Evolutionary conservation across 1,284 basidiomycete species (phyloP).

Genomic region (Amylostereum chailletii): DNA sequence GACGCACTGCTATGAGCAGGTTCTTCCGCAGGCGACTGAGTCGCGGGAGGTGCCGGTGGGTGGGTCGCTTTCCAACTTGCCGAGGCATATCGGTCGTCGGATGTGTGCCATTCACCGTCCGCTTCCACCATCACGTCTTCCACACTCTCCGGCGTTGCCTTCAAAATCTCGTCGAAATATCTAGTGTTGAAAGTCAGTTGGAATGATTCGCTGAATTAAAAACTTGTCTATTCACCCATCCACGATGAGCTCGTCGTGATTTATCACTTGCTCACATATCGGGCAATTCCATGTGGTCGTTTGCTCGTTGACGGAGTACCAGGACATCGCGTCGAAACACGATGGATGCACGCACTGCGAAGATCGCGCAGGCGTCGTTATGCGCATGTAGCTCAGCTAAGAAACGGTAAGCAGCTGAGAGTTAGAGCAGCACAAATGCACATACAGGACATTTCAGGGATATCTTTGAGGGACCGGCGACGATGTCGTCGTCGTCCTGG

Average conservation of each 20-base stretch:
- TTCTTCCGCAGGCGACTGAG: conserved; percentile 18
- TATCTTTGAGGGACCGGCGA: conserved; percentile 81
- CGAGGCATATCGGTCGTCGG: conserved; percentile 79
- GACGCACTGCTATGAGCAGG: conserved; percentile 16
- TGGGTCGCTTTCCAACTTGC: conserved; percentile 56
- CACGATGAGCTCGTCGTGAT: conserved; percentile 78
- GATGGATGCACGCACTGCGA: conserved; percentile 82
- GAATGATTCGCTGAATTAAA: neutral
- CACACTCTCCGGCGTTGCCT: conserved; percentile 65
- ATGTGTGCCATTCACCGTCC: conserved; percentile 92
- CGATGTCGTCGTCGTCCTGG: conserved; percentile 79
- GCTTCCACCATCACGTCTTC: conserved; percentile 93
- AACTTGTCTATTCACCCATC: conserved; percentile 65
- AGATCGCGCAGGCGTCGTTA: conserved; percentile 82
- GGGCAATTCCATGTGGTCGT: conserved; percentile 97
- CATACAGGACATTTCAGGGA: conserved; percentile 87
- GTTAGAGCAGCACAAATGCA: conserved; percentile 12
- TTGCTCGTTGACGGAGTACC: conserved; percentile 93
- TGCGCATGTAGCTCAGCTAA: conserved; percentile 84
- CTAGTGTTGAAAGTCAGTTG: conserved; percentile 27
- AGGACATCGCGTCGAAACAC: conserved; percentile 93
- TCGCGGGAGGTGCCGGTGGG: conserved; percentile 19
- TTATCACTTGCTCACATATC: conserved; percentile 80
- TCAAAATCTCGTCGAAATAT: conserved; percentile 79
- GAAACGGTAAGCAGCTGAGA: conserved; percentile 5